phyloP scores from a whole-genome alignment of 352 stramenopile genomes.

The Phytophthora hibernalis region DNA sequence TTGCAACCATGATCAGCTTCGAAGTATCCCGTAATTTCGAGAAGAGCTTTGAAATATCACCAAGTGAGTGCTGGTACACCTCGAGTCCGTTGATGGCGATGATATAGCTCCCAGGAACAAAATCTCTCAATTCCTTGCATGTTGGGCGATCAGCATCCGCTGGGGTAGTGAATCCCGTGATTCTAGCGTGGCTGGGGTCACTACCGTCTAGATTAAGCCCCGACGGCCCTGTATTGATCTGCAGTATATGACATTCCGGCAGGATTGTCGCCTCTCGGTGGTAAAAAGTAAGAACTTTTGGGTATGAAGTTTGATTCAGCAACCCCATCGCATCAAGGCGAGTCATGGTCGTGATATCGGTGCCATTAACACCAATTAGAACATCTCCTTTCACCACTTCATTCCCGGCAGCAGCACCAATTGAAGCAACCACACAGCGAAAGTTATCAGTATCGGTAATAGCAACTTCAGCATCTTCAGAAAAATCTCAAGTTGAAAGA shows the following conservation, averaged over 20 bases:
- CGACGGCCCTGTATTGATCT: conserved; percentile 50
- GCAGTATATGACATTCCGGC: conserved; percentile 55
- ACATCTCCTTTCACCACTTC: conserved; percentile 44
- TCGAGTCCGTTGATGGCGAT: conserved; percentile 71
- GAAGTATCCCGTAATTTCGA: conserved; percentile 46
- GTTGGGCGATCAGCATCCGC: conserved; percentile 44
- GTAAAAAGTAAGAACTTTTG: conserved; percentile 51
- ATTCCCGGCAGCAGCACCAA: conserved; percentile 13
- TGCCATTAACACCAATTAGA: conserved; percentile 54
- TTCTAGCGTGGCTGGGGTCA: conserved; percentile 36
- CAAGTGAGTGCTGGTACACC: conserved; percentile 55
- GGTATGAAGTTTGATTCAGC: conserved; percentile 38
- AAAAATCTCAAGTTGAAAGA: conserved; percentile 39
- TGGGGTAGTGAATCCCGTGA: conserved; percentile 53
- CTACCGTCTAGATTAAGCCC: conserved; percentile 59
- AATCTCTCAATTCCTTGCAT: conserved; percentile 45
- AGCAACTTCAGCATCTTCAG: conserved; percentile 10
- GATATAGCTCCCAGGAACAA: conserved; percentile 62
- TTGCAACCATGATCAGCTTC: conserved; percentile 59
- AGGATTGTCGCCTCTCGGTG: conserved; percentile 9
- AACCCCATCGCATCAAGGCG: conserved; percentile 38
- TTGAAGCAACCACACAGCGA: conserved; percentile 46
- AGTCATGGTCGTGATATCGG: conserved; percentile 46
- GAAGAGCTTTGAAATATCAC: conserved; percentile 48
- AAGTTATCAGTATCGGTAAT: conserved; percentile 48